Evolutionary conservation across 805 yeast species (phyloP), one percentile per base, ranked within the genome.

Genomic region (Lipomyces spencermartinsiae): DNA sequence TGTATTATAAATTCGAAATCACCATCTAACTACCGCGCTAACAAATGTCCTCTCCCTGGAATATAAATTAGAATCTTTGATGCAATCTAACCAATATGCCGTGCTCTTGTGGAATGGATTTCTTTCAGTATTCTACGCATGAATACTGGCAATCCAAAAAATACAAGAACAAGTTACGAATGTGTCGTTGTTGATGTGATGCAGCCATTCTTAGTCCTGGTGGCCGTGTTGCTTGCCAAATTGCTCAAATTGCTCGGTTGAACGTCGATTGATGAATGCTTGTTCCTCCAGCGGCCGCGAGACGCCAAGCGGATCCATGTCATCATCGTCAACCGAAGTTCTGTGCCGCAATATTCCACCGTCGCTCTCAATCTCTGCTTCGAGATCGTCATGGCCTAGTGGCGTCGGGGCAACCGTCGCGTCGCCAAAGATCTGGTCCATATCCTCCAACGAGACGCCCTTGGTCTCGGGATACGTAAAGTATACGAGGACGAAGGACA

Each of bases 361-460:
- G 49, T 72, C 69, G 54, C 68, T 71, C 64, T 71, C 75, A 7
- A 67, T 53, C 46, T 67, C 67, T 60, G 73, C 74, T 56, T 68
- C 71, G 22, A 75, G 70, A 51, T 61, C 68, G 37, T 61, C 62
- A n/a, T 57, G 43, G 10, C 25, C 37, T 8, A 66, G 14, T 8
- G 75, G 74, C 6, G 74, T 66, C 33, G 66, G 54, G 19, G 71
- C 68, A 2, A 77, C 65, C 1, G 77, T 73, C 83, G 74, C 67
- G 56, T 88, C 97, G 72, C 93, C 97, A 78, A 93, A 93, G 14
- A 93, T 85, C 2, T 91, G 85, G 70, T 93, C 97, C 97, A 93
- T 93, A 67, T 93, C 97, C 76, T 93, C 98, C 65, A 93, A 83
- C 33, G 89, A 84, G 60, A 93, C 86, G 10, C 97, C 97, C 74